Base-by-base conservation (phyloP, 306 rosid species). In the Prunus mira region DNA sequence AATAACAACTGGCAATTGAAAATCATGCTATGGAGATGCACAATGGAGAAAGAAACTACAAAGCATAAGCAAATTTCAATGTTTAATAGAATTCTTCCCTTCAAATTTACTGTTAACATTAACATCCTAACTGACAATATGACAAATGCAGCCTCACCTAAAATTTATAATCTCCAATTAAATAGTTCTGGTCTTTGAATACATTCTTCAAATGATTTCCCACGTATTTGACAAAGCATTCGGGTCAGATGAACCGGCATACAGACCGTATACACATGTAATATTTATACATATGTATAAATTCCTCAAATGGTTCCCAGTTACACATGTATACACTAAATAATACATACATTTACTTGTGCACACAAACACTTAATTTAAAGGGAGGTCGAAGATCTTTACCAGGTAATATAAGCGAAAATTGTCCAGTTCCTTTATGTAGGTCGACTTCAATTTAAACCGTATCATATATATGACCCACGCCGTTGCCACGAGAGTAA, bases 391-490 rank as follows among this genome's bases (percentile, higher is more conserved):
- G 38, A 63, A 17, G 27, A 28, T 52, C 49, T 12, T 43, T 88
- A 94, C 98, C 98, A 90, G 75, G 82, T 78, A 85, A n/a, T 49
- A 67, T 60, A 85, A 60, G 76, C 20, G 75, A 34, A 88, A 24
- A 72, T 74, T 90, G 90, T 94, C 98, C 2, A 90, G 77, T 19
- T 91, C 89, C 78, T 90, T 92, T 78, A 74, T 63, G 34, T 94
- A 92, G 1, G 95, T 78, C 14, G 90, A 86, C 77, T 90, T 87
- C 49, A 94, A 49, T 84, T 77, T 88, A 89, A 80, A 87, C 51
- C 86, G 83, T 5, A 92, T 90, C 89, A 84, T 84, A 77, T 89
- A 92, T 47, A 94, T 71, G 15, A 91, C 88, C 84, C 93, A 66
- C 12, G 69, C 49, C 1, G 97, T 89, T 69, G 89, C 55, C 9